Conservation (phyloP, 140 eudicot species). For the Oenanthe javanica region DNA sequence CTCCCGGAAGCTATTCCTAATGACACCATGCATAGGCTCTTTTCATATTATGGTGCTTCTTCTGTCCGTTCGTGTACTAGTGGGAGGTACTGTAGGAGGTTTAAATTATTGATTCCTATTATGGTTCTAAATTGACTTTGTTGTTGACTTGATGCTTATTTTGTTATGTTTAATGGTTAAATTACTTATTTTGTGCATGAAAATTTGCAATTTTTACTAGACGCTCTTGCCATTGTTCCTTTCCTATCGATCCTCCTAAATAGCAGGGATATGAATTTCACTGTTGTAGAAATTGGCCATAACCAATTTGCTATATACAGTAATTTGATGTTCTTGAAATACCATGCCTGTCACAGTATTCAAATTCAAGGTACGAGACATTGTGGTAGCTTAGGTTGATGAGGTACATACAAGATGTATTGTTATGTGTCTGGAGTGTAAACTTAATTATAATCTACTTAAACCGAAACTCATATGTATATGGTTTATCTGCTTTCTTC, state of each 20-base stretch:
- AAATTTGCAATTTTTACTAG: too few species aligned
- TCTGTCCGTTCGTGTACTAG: constrained; percentile 58
- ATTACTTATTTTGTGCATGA: not conserved
- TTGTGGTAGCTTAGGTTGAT: not conserved
- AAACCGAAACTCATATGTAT: too few species aligned
- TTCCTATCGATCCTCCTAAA: not conserved
- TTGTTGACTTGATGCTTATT: not conserved
- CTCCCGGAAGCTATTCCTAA: constrained; percentile 84
- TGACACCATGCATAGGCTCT: constrained; percentile 61
- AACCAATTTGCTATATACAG: not conserved
- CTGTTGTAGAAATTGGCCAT: not conserved
- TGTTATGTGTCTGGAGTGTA: not conserved
- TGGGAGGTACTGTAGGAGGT: constrained; percentile 37
- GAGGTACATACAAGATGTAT: not conserved
- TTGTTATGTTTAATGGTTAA: not conserved
- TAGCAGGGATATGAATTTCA: not conserved
- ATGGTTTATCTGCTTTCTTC: not conserved
- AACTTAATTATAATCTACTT: not conserved
- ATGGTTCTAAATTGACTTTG: not conserved
- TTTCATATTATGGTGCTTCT: constrained; percentile 82
- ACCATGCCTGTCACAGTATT: not conserved
- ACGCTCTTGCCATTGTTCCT: not conserved
- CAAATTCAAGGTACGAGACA: not conserved
- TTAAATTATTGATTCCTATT: not conserved
- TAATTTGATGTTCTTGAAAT: not conserved